Conservation (phyloP, 1,139 yeast species). For the Sugiyamaella novakii region DNA sequence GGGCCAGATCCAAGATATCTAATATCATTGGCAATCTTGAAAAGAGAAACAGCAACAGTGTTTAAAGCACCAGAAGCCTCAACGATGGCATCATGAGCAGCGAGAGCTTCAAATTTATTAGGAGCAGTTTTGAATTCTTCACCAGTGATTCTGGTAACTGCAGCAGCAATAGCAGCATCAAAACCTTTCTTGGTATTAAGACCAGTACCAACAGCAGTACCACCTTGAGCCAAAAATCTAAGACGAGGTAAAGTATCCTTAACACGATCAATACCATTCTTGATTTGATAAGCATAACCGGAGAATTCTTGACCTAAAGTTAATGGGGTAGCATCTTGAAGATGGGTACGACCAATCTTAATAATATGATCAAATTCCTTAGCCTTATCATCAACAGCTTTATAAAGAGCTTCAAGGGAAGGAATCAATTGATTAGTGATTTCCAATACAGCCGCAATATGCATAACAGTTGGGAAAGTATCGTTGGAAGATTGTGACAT, state of each 20-base stretch:
- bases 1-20: slow-evolving; percentile 99
- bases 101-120: slow-evolving; percentile 97
- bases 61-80: slow-evolving; percentile 97
- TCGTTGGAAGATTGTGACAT: slow-evolving; percentile 98
- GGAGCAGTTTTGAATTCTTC: slow-evolving; percentile 91
- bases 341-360: slow-evolving; percentile 97
- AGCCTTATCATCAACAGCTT: slow-evolving; percentile 71
- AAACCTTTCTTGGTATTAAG: slow-evolving; percentile 90
- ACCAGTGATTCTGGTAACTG: slow-evolving; percentile 82
- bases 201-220: slow-evolving; percentile 99
- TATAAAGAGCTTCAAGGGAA: slow-evolving; percentile 72
- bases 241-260: slow-evolving; percentile 75
- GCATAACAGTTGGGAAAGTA: slow-evolving; percentile 99
- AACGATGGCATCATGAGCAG: slow-evolving; percentile 97
- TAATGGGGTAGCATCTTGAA: slow-evolving; percentile 98
- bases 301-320: slow-evolving; percentile 98
- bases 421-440: slow-evolving; percentile 76
- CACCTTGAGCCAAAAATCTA: slow-evolving; percentile 92
- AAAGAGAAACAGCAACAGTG: slow-evolving; percentile 89
- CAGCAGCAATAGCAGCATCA: slow-evolving; percentile 77
- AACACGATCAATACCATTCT: slow-evolving; percentile 86
- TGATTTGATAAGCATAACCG: slow-evolving; percentile 91
- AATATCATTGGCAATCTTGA: slow-evolving; percentile 96
- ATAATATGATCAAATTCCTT: slow-evolving; percentile 85
- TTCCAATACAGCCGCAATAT: slow-evolving; percentile 95